Evolutionary conservation across 805 yeast species (phyloP).

Genomic region (Wickerhamiella sorbophila): DNA sequence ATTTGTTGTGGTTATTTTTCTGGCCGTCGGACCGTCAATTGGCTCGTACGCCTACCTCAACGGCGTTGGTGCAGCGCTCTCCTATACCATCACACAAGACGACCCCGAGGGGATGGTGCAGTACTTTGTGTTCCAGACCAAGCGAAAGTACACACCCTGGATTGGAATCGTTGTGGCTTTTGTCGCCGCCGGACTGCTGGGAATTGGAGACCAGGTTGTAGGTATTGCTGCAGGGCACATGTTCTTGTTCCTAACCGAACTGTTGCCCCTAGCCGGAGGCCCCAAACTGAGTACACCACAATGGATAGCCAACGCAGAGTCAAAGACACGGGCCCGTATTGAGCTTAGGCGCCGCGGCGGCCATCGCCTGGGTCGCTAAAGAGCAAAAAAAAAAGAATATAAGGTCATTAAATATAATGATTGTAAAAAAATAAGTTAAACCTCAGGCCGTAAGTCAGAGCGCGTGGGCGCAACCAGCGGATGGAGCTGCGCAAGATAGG

Average conservation of each 20-base stretch:
- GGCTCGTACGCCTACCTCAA: slow-evolving; percentile 17
- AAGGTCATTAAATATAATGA: no score
- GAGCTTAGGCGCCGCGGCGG: slow-evolving; percentile 15
- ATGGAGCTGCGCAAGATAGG: slow-evolving; percentile 73
- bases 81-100: slow-evolving; percentile 29
- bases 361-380: slow-evolving; percentile 17
- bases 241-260: slow-evolving; percentile 20
- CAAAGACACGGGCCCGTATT: slow-evolving; percentile 2
- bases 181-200: slow-evolving; percentile 19
- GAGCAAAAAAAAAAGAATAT: no score
- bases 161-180: slow-evolving; percentile 20
- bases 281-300: slow-evolving; percentile 10
- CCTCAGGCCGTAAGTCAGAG: slow-evolving; percentile 77
- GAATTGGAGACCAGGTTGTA: slow-evolving; percentile 16
- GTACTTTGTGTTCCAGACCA: slow-evolving; percentile 21
- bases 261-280: slow-evolving; percentile 22
- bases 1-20: slow-evolving; percentile 13
- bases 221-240: slow-evolving; percentile 25
- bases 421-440: no score
- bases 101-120: slow-evolving; percentile 19
- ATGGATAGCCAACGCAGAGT: slow-evolving; percentile 4
- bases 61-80: slow-evolving; percentile 23
- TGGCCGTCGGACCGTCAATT: slow-evolving; percentile 13
- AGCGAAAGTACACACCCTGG: slow-evolving; percentile 24
- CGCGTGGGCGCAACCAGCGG: slow-evolving; percentile 86